Evolutionary conservation across 1,284 basidiomycete genomes (phyloP).

Genomic region (Phellinidium pouzarii): DNA sequence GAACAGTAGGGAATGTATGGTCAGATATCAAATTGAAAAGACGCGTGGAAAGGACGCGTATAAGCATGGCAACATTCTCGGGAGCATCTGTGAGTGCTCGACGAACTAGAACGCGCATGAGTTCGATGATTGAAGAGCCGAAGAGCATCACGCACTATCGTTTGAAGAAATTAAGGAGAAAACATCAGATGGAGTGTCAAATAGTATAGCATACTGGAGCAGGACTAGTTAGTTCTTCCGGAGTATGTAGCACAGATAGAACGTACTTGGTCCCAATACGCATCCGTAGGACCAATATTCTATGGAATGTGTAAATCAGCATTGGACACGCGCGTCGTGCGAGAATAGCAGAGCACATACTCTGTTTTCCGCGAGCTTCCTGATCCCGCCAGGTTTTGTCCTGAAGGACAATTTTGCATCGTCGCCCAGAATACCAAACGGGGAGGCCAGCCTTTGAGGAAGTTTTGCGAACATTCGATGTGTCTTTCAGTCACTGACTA

Average conservation of each 20-base stretch:
- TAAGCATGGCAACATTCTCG: constrained; percentile 78
- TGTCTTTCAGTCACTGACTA: not conserved
- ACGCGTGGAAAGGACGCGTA: constrained; percentile 66
- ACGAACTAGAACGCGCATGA: constrained; percentile 47
- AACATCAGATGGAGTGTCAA: constrained; percentile 83
- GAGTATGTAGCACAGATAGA: not conserved
- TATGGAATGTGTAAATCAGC: constrained; percentile 25
- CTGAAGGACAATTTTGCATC: constrained; percentile 86
- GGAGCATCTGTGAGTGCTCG: constrained; percentile 76
- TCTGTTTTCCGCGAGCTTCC: constrained; percentile 62
- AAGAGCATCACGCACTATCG: constrained; percentile 54
- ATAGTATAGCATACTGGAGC: constrained; percentile 70
- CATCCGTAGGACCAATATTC: constrained; percentile 68
- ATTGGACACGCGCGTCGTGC: not conserved
- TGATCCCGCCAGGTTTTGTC: constrained; percentile 70
- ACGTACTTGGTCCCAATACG: constrained; percentile 80
- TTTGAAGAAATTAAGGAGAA: constrained; percentile 81
- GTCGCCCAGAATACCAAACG: constrained; percentile 79
- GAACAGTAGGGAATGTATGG: constrained; percentile 69
- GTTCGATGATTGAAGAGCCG: constrained; percentile 8
- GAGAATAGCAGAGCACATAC: constrained; percentile 31
- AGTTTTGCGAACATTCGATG: constrained; percentile 39
- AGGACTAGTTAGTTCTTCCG: constrained; percentile 20
- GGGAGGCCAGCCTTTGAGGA: constrained; percentile 62
- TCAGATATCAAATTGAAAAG: constrained; percentile 79